Base-by-base conservation (phyloP, 2,329 filamentous ascomycete genomes). In the Sclerotinia borealis region DNA sequence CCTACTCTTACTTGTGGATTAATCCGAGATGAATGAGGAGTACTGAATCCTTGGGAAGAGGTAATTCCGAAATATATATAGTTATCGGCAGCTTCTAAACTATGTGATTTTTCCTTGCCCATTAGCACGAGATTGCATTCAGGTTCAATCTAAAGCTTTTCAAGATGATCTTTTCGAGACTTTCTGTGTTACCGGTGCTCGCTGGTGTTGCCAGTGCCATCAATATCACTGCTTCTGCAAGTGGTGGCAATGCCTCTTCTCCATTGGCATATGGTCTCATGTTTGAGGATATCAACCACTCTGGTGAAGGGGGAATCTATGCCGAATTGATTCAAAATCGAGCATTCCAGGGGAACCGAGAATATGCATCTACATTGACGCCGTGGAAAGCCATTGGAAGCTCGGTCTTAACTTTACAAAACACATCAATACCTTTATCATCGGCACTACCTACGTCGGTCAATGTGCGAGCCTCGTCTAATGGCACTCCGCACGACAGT, bases 241-340 rank as follows among this genome's bases (percentile, higher is more conserved):
- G 61, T 27, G 71, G 72, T 34, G 72, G 72, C 15, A 73, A 72
- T 68, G 65, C 63, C 2, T 69, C 71, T 13, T 70, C 68, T 10
- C 69, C 70, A 9, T 52, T 70, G 3, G 67, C 68, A 55, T 74
- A 73, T 56, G 70, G 71, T 22, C 59, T 72, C 11, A 73, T 74
- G 71, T 73, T 73, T 49, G 72, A 74, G 56, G 71, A 73, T 41
- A 74, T 73, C 43, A 73, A 68, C 27, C 68, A 73, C 54, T 73
- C 70, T 15, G 71, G 72, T 6, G 72, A 73, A 60, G 71, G 72
- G 17, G 72, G 70, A 9, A 71, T 73, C 31, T 91, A 91, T 72
- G 88, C 85, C 55, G 87, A 91, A 71, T 75, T 91, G 63, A 83
- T 91, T 63, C 82, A 81, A 59, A 91, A 91, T 74, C 82, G 87